phyloP scores from a whole-genome alignment of 2,329 filamentous ascomycete genomes.

The Paecilomyces sp. region DNA sequence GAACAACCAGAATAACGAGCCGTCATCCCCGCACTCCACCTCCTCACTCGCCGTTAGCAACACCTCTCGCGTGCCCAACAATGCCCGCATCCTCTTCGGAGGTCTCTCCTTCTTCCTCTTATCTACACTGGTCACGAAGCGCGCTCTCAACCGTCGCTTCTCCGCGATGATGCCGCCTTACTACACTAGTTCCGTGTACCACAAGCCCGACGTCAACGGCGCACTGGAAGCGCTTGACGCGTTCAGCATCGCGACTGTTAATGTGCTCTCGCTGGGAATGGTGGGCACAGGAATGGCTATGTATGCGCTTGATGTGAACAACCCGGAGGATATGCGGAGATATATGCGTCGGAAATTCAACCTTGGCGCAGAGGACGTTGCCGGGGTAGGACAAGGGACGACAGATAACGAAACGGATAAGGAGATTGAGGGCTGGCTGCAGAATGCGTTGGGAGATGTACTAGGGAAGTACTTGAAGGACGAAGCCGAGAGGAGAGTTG shows the following conservation, averaged over 20 bases:
- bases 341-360: slow-evolving; percentile 53
- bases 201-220: slow-evolving; percentile 48
- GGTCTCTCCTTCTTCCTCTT: slow-evolving; percentile 70
- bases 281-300: slow-evolving; percentile 66
- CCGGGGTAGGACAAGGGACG: slow-evolving; percentile 45
- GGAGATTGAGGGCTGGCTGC: slow-evolving; percentile 49
- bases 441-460: background rate
- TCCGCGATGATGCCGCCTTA: slow-evolving; percentile 59
- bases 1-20: background rate
- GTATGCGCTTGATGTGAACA: slow-evolving; percentile 71
- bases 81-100: slow-evolving; percentile 56
- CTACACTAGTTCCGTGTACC: slow-evolving; percentile 49
- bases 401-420: slow-evolving; percentile 42
- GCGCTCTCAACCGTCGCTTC: slow-evolving; percentile 60
- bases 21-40: background rate
- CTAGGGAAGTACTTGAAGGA: slow-evolving; percentile 32
- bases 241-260: slow-evolving; percentile 77
- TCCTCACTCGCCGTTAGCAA: background rate
- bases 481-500: slow-evolving; percentile 31
- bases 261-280: slow-evolving; percentile 69
- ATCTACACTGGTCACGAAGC: slow-evolving; percentile 63
- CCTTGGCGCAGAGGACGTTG: slow-evolving; percentile 53
- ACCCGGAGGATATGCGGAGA: slow-evolving; percentile 56
- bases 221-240: slow-evolving; percentile 73
- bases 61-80: slow-evolving; percentile 17